Conservation (phyloP, 2,329 filamentous ascomycete genomes). For the Aspergillus glaucus region DNA sequence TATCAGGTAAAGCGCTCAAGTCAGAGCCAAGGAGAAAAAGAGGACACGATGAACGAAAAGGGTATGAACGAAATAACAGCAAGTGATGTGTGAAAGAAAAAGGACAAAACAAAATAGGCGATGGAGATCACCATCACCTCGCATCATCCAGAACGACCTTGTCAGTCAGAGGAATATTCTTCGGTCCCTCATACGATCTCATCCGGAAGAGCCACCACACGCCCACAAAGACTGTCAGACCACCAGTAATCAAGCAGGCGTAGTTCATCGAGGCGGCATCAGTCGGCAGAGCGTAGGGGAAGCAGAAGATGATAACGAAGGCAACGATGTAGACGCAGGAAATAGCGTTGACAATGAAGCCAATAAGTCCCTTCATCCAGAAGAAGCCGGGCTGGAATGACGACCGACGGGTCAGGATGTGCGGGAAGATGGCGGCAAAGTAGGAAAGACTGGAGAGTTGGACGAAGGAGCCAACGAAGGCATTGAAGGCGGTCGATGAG, state of each 20-base stretch:
- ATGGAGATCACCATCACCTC: slow-evolving; percentile 16
- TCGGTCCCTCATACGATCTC: slow-evolving; percentile 30
- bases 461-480: slow-evolving; percentile 54
- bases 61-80: neutral
- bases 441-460: slow-evolving; percentile 53
- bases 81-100: neutral
- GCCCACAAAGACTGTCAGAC: slow-evolving; percentile 45
- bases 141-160: slow-evolving; percentile 27
- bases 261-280: slow-evolving; percentile 50
- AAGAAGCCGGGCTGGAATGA: slow-evolving; percentile 51
- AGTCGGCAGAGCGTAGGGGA: slow-evolving; percentile 46
- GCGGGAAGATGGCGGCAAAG: slow-evolving; percentile 45
- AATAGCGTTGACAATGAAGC: slow-evolving; percentile 45
- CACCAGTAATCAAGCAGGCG: slow-evolving; percentile 47
- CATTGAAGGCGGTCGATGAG: slow-evolving; percentile 50
- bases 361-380: slow-evolving; percentile 45
- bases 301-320: slow-evolving; percentile 56
- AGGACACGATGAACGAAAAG: neutral
- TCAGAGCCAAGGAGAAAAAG: neutral
- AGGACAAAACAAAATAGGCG: neutral
- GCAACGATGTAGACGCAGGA: slow-evolving; percentile 49
- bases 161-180: slow-evolving; percentile 29
- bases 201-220: slow-evolving; percentile 40
- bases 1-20: neutral
- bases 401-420: slow-evolving; percentile 47